Percentiles rank a stretch among this genome's conserved stretches.
Conservation (phyloP, 2,329 filamentous ascomycete species). For the Monosporascus ibericus region DNA sequence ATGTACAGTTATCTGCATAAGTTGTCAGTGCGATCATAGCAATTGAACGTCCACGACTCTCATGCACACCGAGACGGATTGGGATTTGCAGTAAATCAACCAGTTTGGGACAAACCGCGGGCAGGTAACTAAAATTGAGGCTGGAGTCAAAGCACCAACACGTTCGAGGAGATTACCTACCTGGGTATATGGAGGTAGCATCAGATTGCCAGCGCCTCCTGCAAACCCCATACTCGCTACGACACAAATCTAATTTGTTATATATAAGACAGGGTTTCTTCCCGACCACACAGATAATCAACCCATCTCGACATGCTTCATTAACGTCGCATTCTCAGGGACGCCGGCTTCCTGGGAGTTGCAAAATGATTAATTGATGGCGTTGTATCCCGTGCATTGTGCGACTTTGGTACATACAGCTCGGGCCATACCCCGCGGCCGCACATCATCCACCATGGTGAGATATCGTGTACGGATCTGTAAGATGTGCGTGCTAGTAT, state of each 20-base stretch:
- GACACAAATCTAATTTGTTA: neutral
- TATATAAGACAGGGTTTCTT: neutral
- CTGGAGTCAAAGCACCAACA: neutral
- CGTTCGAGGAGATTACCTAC: too few species aligned
- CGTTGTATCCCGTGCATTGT: too few species aligned
- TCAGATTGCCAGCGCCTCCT: neutral
- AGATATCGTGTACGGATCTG: conserved; percentile 3
- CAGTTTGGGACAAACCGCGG: too few species aligned
- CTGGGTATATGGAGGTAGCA: too few species aligned
- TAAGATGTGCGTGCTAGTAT: too few species aligned
- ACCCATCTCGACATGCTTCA: too few species aligned
- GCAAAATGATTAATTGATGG: too few species aligned
- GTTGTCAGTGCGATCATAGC: neutral
- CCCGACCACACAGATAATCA: neutral
- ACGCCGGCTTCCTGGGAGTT: neutral
- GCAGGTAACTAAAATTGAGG: too few species aligned
- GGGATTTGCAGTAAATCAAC: neutral
- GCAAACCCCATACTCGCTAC: neutral
- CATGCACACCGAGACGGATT: neutral
- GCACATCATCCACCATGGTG: neutral
- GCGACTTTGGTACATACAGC: too few species aligned
- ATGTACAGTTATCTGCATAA: neutral
- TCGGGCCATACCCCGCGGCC: too few species aligned
- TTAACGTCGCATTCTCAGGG: too few species aligned
- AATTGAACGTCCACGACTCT: neutral